A percentile compares a stretch with the other conserved stretches of the same genome.
These are phyloP conservation scores for Penicillium psychrofluorescens DNA, from an alignment of 495 filamentous ascomycete species.

Conservation along the genomic window DNA sequence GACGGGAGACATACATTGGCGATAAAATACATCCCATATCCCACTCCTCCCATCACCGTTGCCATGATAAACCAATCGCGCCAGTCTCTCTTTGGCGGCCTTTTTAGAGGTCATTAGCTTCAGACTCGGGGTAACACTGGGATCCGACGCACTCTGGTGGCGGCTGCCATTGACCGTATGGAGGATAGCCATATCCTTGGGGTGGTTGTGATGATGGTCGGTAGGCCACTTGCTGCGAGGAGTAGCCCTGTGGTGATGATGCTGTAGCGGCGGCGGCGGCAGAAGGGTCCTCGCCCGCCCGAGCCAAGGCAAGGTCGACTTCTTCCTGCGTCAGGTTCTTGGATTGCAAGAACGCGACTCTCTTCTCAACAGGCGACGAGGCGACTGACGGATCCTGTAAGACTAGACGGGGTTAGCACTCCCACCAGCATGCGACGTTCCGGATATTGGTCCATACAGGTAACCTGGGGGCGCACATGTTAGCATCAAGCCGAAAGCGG, in stretches of 20 bases:
- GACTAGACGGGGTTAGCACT: slow-evolving; percentile 47
- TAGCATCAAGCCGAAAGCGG: slow-evolving; percentile 4
- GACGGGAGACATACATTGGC: slow-evolving; percentile 55
- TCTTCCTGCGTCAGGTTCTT: slow-evolving; percentile 98
- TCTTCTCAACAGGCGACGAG: slow-evolving; percentile 85
- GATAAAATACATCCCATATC: slow-evolving; percentile 80
- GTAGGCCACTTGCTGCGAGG: slow-evolving; percentile 44
- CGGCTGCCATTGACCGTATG: slow-evolving; percentile 66
- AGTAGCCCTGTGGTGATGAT: slow-evolving; percentile 34
- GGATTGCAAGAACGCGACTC: slow-evolving; percentile 85
- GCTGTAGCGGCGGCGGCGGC: slow-evolving; percentile 20
- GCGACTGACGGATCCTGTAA: slow-evolving; percentile 88
- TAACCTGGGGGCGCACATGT: slow-evolving; percentile 23
- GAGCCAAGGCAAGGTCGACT: slow-evolving; percentile 73
- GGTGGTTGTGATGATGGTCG: slow-evolving; percentile 47
- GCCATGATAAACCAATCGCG: slow-evolving; percentile 98
- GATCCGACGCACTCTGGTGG: slow-evolving; percentile 48
- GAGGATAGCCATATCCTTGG: slow-evolving; percentile 59
- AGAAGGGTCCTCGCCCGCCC: slow-evolving; percentile 54
- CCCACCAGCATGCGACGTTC: slow-evolving; percentile 1
- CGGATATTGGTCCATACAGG: slow-evolving; percentile 23
- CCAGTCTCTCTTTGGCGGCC: slow-evolving; percentile 79
- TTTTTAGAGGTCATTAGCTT: slow-evolving; percentile 12
- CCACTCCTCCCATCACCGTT: slow-evolving; percentile 76
- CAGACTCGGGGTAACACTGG: background rate